Base-by-base conservation (phyloP, 2,329 filamentous ascomycete genomes). In the Phaeosphaeriaceae sp. region DNA sequence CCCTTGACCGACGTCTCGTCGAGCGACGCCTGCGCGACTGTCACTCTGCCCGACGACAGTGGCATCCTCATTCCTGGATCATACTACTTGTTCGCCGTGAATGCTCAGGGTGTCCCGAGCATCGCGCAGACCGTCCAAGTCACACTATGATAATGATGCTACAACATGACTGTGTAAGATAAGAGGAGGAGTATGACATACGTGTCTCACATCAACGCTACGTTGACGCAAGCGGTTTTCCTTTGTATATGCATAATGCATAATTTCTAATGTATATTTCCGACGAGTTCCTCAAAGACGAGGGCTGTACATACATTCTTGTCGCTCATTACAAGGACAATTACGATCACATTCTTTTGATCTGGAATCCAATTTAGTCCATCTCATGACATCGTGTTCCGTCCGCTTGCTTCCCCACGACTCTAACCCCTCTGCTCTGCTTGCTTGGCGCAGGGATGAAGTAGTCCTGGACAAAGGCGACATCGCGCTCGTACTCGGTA, bases 1-100 rank as follows among this genome's bases (percentile, higher is more conserved):
- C 69, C 68, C 1, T 48, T 72, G 20, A 62, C 51, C 13, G 56
- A 48, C 7, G 51, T 69, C 17, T 54, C 48, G 15, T 33, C 33
- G 3, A 56, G 53, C 7, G 62, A 60, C 15, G 33, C 48, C 11
- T 49, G 13, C 4, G 61, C 58, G 24, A 68, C 65, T 7, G 61
- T 57, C 40, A 68, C 62, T 9, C 48, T 71, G 11, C 69, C 69
- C 1, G 59, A 54, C 17, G 67, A 72, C 22, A 68, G 63, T 17
- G 67, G 65, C 42, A 51, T 70, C 9, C 42, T 68, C 5, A 67
- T 69, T 21, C 69, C 67, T 3, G 69, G 69, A n/a, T 54, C 64
- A 21, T 72, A 71, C 51, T 69, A 68, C 48, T 41, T 72, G 24
- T 72, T 72, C 50, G 63, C 60, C 10, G 15, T 71, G 7, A 60